Evolutionary conservation across 331 rosid genomes (phyloP).

Genomic region (Acacia concinna): DNA sequence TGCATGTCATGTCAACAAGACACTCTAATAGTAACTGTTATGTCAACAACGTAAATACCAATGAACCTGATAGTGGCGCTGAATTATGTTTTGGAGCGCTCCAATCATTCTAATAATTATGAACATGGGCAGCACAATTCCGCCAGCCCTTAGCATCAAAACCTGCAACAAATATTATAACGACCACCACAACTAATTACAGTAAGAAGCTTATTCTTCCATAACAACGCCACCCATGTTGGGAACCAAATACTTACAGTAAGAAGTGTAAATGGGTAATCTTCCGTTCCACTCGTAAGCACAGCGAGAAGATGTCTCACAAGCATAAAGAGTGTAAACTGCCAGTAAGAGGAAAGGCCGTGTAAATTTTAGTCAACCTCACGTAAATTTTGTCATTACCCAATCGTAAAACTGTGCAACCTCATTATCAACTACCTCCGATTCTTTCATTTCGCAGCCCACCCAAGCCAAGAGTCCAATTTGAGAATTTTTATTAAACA

Average conservation of each 20-base stretch:
- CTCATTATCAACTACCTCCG: constrained; percentile 9
- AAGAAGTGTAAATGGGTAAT: constrained; percentile 82
- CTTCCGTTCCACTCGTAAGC: constrained; percentile 55
- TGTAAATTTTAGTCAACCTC: background rate
- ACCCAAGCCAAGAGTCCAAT: too few relatives aligned
- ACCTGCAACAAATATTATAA: constrained; percentile 52
- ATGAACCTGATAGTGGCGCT: constrained; percentile 52
- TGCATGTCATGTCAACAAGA: constrained; percentile 19
- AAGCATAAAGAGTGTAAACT: constrained; percentile 77
- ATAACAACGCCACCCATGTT: background rate
- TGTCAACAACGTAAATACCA: background rate
- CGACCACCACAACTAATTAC: background rate
- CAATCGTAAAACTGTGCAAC: background rate
- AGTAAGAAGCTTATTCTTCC: background rate
- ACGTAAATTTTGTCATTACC: background rate
- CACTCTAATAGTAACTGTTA: background rate
- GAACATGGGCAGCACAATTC: constrained; percentile 83
- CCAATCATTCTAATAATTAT: constrained; percentile 56
- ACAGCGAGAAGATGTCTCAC: constrained; percentile 73
- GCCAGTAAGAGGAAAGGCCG: constrained; percentile 32
- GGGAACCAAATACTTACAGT: constrained; percentile 53
- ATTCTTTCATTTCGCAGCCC: background rate
- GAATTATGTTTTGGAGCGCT: constrained; percentile 54
- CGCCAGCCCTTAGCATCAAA: constrained; percentile 66
- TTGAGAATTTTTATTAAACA: background rate